Base-by-base conservation (phyloP, 495 filamentous ascomycete species). In the Hypomontagnella submonticulosa region DNA sequence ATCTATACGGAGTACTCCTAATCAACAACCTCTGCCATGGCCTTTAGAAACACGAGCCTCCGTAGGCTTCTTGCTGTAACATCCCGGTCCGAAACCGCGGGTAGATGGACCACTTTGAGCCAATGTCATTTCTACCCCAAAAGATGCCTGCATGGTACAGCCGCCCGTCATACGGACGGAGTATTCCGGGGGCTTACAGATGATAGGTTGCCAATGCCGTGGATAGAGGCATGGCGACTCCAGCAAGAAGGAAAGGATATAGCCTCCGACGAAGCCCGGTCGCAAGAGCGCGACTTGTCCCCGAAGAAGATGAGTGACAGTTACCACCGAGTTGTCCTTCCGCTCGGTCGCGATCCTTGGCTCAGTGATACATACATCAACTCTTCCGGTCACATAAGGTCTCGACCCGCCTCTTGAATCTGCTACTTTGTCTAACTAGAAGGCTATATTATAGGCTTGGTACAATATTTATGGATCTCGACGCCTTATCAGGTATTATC, bases 401-500 rank as follows among this genome's bases (percentile, higher is more conserved):
- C 55, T 13, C 32, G 12, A 30, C 53, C 42, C 34, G 2, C 18
- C 16, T 46, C 46, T 34, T 32, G 9, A 42, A 42, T 52, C 12
- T 49, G 4, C 32, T 23, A 16, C 20, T 36, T 6, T 44, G 6
- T 62, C 67, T 61, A 32, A 61, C 51, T 34, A 19, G 10, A 49
- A 52, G 20, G 40, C 10, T 18, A 20, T 43, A n/a, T 20, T 63
- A 41, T 58, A 68, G 65, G 60, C 13, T 69, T 18, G 59, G 66
- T n/a, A 60, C 59, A 2, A 27, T 64, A 46, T 54, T 63, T n/a
- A 63, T 69, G 59, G 66, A 69, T 18, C 55, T 96, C 6, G 92
- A 94, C 77, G 92, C 92, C 1, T 71, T 94, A 7, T 89, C 91
- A 0, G 92, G 92, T 13, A 82, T 94, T 12, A 84, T 96, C 54